Evolutionary conservation across 2,329 filamentous ascomycete genomes (phyloP), one percentile per base, ranked within the genome.

Genomic region (Alternaria dauci): DNA sequence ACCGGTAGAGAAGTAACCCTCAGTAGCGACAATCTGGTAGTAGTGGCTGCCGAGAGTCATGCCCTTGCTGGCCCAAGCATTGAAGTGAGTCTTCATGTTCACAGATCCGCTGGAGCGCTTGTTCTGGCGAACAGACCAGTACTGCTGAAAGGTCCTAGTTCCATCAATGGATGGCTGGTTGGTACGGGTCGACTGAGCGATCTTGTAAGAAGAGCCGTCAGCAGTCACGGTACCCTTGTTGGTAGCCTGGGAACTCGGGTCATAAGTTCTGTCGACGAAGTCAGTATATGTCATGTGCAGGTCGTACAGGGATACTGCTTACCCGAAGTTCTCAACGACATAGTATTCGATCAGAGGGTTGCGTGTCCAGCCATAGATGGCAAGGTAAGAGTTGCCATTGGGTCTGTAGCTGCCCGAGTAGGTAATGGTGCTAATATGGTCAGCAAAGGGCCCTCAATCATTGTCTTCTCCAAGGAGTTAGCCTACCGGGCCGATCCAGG

Each of bases 351-450:
- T 78, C 25, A 86, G 74, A 0, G 84, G 84, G 71, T 81, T 82
- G 36, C 75, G 79, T 8, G 83, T 85, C 85, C 86, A 88, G 50
- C 86, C 86, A 69, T 88, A 88, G 52, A 88, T 71, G 36, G 85
- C 76, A 28, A 88, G 83, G 70, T 87, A 87, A 5, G 73, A 74
- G 62, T 75, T 75, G 26, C 74, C 75, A 42, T 69, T 71, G 59
- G 77, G 72, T 32, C 59, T 68, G 73, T 79, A 79, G 8, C 52
- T 55, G 16, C 74, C 76, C 23, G 68, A 72, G 73, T 78, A 80
- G 47, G 70, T 75, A 38, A 77, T 73, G 53, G 71, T 73, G 30
- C 74, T 75, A 20, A 36, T 16, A 12, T 20, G 3, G 28, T 48
- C 9, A 23, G 41, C 50, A 53, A 42, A 39, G 42, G 9, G 20